A percentile compares a stretch with the other conserved stretches of the same genome.
phyloP scores from a whole-genome alignment of 106 monocot species.

The Phalaenopsis aphrodite region DNA sequence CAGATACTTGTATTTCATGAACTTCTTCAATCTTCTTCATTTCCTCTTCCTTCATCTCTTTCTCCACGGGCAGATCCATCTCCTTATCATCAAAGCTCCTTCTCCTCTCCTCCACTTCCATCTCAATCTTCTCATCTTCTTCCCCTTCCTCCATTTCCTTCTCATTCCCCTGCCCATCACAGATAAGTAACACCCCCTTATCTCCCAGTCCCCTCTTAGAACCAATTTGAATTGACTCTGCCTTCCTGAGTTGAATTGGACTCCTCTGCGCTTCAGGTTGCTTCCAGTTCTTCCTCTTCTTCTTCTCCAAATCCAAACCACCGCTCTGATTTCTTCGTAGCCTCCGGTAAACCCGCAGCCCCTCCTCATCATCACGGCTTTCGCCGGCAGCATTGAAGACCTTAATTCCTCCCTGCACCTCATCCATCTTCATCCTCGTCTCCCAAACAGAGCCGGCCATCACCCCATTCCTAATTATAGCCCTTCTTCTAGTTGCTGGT shows the following conservation, averaged over 20 bases:
- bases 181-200: constrained; percentile 10
- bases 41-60: constrained; percentile 12
- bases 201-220: background rate
- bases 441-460: constrained; percentile 75
- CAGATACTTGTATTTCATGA: constrained; percentile 14
- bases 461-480: constrained; percentile 34
- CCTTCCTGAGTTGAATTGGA: constrained; percentile 21
- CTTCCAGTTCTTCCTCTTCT: constrained; percentile 77
- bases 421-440: constrained; percentile 73
- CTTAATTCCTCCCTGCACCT: constrained; percentile 78
- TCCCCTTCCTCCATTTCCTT: constrained; percentile 2
- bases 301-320: constrained; percentile 6
- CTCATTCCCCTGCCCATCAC: background rate
- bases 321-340: constrained; percentile 55
- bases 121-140: constrained; percentile 16
- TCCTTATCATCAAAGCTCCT: constrained; percentile 53
- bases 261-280: constrained; percentile 28
- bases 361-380: constrained; percentile 24
- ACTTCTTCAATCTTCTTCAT: constrained; percentile 26
- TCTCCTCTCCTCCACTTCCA: constrained; percentile 21
- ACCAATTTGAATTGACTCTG: constrained; percentile 5
- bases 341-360: constrained; percentile 23
- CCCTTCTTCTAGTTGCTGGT: constrained; percentile 21
- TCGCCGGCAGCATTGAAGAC: constrained; percentile 43
- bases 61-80: constrained; percentile 33